phyloP scores from a whole-genome alignment of 192 early-diverging fungal species.

The Gryganskiella cystojenkinii region DNA sequence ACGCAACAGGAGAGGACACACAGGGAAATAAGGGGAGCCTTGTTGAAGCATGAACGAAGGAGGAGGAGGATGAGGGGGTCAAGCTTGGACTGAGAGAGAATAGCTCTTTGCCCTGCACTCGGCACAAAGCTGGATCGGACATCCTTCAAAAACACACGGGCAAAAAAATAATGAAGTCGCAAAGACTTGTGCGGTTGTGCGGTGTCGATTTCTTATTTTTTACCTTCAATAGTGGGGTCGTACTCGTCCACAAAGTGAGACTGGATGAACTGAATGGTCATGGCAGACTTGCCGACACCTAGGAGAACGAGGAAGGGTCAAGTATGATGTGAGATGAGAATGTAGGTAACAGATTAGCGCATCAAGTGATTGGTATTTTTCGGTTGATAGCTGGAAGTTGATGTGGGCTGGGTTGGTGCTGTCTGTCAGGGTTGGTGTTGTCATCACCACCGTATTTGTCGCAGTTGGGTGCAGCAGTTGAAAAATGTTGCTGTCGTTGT shows the following conservation, averaged over 20 bases:
- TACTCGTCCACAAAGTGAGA: constrained; percentile 88
- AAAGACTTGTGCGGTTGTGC: background rate
- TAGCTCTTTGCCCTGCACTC: too few species aligned
- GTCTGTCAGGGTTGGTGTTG: too few species aligned
- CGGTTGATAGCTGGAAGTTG: too few species aligned
- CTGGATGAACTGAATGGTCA: constrained; percentile 84
- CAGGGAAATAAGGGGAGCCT: background rate
- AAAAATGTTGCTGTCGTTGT: too few species aligned
- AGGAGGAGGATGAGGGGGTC: too few species aligned
- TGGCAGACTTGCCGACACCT: constrained; percentile 80
- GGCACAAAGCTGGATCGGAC: too few species aligned
- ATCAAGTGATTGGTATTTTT: background rate
- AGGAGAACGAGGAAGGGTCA: background rate
- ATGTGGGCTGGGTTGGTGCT: too few species aligned
- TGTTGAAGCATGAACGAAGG: background rate
- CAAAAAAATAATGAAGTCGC: background rate
- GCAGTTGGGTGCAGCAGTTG: background rate
- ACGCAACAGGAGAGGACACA: background rate
- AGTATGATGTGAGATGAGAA: background rate
- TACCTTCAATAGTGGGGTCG: constrained; percentile 94
- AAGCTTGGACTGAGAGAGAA: too few species aligned
- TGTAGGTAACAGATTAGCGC: background rate
- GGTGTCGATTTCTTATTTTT: background rate
- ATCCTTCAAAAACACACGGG: background rate
- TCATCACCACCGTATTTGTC: background rate